These are phyloP conservation scores for Ceratocystis colombiana DNA, from an alignment of 2,329 filamentous ascomycete species.

Conservation along the genomic window DNA sequence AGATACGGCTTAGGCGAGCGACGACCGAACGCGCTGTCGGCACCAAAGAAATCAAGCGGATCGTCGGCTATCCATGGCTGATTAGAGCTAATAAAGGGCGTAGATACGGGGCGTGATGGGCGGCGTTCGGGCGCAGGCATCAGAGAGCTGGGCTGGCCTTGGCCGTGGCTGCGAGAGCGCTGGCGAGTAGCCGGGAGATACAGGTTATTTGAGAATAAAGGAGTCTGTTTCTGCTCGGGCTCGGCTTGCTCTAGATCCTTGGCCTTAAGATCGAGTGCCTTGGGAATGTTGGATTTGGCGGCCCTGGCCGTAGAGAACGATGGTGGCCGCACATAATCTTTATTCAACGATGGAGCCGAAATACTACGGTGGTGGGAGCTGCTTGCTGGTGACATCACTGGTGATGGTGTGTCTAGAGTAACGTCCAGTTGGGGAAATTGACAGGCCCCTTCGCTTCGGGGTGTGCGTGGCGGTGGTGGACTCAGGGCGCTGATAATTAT, in stretches of 20 bases:
- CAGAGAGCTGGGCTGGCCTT: not conserved
- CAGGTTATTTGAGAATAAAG: slow-evolving; percentile 23
- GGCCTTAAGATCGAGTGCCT: slow-evolving; percentile 6
- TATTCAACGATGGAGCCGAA: slow-evolving; percentile 16
- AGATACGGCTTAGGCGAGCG: slow-evolving; percentile 19
- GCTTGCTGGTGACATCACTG: not conserved
- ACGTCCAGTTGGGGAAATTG: slow-evolving; percentile 14
- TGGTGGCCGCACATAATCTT: not conserved
- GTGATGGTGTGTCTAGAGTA: slow-evolving; percentile 20
- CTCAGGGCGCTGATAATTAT: slow-evolving; percentile 21
- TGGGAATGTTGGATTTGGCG: not conserved
- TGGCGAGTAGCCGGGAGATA: slow-evolving; percentile 21
- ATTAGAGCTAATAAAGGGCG: slow-evolving; percentile 22
- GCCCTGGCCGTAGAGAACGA: not conserved
- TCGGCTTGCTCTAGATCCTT: not conserved
- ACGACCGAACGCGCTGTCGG: too few relatives aligned
- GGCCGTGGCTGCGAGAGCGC: slow-evolving; percentile 17
- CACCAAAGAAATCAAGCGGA: slow-evolving; percentile 13
- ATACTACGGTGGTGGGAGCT: slow-evolving; percentile 19
- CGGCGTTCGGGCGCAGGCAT: not conserved
- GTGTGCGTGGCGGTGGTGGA: slow-evolving; percentile 1
- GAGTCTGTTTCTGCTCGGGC: slow-evolving; percentile 20
- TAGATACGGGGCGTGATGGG: slow-evolving; percentile 17
- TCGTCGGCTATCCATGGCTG: slow-evolving; percentile 22
- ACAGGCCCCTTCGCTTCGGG: not conserved